phyloP scores from a whole-genome alignment of 1,284 basidiomycete species.

The Cutaneotrichosporon spelunceum region DNA sequence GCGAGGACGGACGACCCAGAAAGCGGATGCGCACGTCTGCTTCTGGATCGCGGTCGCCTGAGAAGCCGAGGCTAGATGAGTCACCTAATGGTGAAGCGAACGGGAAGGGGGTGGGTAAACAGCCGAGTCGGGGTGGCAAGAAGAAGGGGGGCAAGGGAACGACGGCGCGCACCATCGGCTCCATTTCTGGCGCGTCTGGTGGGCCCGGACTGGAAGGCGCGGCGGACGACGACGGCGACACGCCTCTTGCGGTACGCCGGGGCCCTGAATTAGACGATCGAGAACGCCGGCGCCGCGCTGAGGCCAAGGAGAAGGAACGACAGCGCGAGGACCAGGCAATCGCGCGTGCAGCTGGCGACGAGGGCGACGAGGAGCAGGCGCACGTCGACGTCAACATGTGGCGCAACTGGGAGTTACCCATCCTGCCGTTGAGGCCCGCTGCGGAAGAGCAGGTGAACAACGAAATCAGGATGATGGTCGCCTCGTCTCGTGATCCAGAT shows the following conservation, averaged over 20 bases:
- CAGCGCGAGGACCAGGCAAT: conserved; percentile 70
- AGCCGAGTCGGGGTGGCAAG: conserved; percentile 1
- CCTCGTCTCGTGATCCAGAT: conserved; percentile 72
- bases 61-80: conserved; percentile 4
- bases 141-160: conserved; percentile 6
- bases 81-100: conserved; percentile 26
- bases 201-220: conserved; percentile 18
- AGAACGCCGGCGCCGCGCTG: conserved; percentile 54
- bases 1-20: conserved; percentile 31
- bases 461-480: conserved; percentile 79
- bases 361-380: conserved; percentile 20
- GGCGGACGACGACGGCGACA: conserved; percentile 37
- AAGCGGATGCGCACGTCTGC: conserved; percentile 21
- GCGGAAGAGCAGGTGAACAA: conserved; percentile 76
- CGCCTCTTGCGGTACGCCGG: conserved; percentile 35
- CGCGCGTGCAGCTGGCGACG: conserved; percentile 67
- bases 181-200: conserved; percentile 2
- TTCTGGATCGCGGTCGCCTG: conserved; percentile 9
- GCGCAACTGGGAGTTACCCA: conserved; percentile 47
- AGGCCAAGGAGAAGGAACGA: conserved; percentile 57
- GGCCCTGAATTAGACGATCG: conserved; percentile 41
- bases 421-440: conserved; percentile 61
- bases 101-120: conserved; percentile 31
- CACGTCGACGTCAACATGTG: conserved; percentile 42
- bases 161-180: conserved; percentile 21